A percentile compares a stretch with the other conserved stretches of the same genome.
These are phyloP conservation scores for Turnera subulata DNA, from an alignment of 345 rosid genomes.

Conservation along the genomic window DNA sequence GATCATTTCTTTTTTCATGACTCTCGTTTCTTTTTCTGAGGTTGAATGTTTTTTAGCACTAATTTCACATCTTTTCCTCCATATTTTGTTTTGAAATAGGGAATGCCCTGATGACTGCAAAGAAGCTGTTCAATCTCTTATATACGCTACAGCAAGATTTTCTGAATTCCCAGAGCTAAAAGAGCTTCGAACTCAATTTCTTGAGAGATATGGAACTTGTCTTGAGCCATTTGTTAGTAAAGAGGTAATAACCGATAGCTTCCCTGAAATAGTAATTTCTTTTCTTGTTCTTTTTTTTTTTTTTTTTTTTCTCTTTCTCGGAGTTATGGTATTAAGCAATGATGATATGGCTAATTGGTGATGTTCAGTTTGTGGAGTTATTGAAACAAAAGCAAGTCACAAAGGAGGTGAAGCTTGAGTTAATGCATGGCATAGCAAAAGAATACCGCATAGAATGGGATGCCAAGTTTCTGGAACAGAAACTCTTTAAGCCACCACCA, in stretches of 20 bases:
- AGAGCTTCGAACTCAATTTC: slow-evolving; percentile 53
- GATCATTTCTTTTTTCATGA: no score
- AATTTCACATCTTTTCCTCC: neutral
- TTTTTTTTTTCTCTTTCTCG: neutral
- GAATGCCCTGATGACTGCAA: slow-evolving; percentile 83
- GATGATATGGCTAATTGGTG: slow-evolving; percentile 9
- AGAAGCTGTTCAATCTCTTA: slow-evolving; percentile 66
- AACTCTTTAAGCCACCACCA: slow-evolving; percentile 37
- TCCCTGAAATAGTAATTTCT: neutral
- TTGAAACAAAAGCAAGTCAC: slow-evolving; percentile 40
- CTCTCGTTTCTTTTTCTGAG: no score
- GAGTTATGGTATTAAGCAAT: neutral
- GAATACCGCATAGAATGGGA: slow-evolving; percentile 68
- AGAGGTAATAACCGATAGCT: slow-evolving; percentile 40
- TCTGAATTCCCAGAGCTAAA: slow-evolving; percentile 80
- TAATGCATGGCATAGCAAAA: slow-evolving; percentile 48
- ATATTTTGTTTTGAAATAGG: slow-evolving; percentile 29
- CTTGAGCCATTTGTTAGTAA: slow-evolving; percentile 43
- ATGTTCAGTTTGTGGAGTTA: slow-evolving; percentile 46
- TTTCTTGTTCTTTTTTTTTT: neutral
- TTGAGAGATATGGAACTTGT: slow-evolving; percentile 56
- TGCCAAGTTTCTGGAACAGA: slow-evolving; percentile 54
- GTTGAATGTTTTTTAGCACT: neutral
- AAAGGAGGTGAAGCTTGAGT: slow-evolving; percentile 64
- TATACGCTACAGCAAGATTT: slow-evolving; percentile 86